phyloP scores from a whole-genome alignment of 202 grass and related monocot genomes.

The Sporobolus alterniflorus region DNA sequence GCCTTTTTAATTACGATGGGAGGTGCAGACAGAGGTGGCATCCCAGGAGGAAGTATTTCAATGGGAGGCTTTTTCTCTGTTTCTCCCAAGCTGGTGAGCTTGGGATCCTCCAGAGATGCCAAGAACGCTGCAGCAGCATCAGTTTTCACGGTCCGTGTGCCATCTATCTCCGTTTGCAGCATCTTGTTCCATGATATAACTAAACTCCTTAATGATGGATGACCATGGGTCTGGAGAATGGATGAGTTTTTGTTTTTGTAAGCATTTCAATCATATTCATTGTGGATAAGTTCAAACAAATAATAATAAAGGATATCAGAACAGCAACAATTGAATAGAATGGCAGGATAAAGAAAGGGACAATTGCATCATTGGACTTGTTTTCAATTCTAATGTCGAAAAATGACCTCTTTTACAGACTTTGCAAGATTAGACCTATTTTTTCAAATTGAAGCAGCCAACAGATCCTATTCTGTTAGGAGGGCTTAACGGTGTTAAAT shows the following conservation, averaged over 20 bases:
- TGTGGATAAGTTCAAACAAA: not conserved
- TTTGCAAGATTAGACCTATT: too few relatives aligned
- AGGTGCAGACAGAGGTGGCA: conserved; percentile 89
- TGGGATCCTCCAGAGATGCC: conserved; percentile 94
- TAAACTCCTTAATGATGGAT: conserved; percentile 79
- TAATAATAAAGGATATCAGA: not conserved
- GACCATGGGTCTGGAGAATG: conserved; percentile 81
- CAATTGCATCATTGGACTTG: too few relatives aligned
- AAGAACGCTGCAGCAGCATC: conserved; percentile 95
- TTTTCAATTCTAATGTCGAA: too few relatives aligned
- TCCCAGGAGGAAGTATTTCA: conserved; percentile 97
- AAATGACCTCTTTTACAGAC: too few relatives aligned
- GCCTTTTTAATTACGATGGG: conserved; percentile 85
- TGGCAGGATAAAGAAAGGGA: not conserved
- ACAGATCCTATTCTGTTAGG: too few relatives aligned
- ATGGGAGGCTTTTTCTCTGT: conserved; percentile 87
- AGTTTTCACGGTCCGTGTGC: conserved; percentile 81
- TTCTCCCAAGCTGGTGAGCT: conserved; percentile 87
- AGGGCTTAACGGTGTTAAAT: too few relatives aligned
- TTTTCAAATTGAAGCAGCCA: too few relatives aligned
- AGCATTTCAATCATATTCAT: conserved; percentile 34
- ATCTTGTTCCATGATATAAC: conserved; percentile 96
- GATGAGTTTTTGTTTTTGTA: conserved; percentile 31
- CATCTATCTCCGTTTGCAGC: conserved; percentile 94
- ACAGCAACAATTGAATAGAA: conserved; percentile 13